Conservation (phyloP, 257 asterid species). For the Nicotiana noctiflora region DNA sequence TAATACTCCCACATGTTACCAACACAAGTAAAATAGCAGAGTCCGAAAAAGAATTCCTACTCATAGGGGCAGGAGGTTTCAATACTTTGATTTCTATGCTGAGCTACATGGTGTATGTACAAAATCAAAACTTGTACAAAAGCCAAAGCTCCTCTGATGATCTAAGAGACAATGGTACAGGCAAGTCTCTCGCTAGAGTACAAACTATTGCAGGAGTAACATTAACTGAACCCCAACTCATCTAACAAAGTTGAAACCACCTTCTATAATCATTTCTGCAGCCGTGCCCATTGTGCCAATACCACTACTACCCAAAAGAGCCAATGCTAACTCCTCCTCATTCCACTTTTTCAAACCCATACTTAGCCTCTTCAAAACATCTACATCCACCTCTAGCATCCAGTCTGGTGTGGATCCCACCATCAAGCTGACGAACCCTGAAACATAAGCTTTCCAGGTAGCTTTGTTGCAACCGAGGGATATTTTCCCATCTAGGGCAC, state of each 20-base stretch:
- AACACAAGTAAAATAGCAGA: background rate
- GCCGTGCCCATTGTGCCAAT: conserved; percentile 79
- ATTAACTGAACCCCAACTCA: background rate
- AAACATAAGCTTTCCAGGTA: conserved; percentile 72
- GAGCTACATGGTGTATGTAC: background rate
- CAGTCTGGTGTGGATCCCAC: conserved; percentile 81
- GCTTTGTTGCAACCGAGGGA: conserved; percentile 77
- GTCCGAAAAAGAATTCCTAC: background rate
- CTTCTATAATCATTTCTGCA: conserved; percentile 75
- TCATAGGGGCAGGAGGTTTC: background rate
- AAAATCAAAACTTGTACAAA: background rate
- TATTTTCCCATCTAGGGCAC: conserved; percentile 72
- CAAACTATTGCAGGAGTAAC: background rate
- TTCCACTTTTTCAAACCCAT: conserved; percentile 72
- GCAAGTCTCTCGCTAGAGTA: background rate
- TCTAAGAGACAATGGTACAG: background rate
- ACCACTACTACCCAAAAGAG: conserved; percentile 68
- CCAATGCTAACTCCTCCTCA: conserved; percentile 82
- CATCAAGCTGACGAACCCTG: conserved; percentile 69
- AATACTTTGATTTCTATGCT: background rate
- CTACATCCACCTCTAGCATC: conserved; percentile 76
- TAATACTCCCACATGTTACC: background rate
- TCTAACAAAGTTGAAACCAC: conserved; percentile 31
- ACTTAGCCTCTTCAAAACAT: conserved; percentile 63
- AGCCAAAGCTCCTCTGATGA: background rate